Base-by-base conservation (phyloP, 495 filamentous ascomycete genomes). In the Neurospora hispaniola region DNA sequence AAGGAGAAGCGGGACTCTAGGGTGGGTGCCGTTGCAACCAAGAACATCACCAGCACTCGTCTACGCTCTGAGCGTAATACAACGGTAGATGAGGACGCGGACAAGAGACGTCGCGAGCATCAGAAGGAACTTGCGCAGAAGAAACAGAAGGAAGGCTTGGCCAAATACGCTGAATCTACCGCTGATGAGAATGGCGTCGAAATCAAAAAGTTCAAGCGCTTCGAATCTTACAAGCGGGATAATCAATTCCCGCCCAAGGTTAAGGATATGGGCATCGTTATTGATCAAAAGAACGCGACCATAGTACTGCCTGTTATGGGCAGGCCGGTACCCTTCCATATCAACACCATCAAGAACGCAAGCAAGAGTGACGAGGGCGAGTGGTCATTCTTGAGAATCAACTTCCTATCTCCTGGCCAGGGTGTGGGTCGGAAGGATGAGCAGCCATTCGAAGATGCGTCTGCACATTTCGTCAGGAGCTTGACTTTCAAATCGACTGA, bases 181-280 rank as follows among this genome's bases (percentile, higher is more conserved):
- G 90, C 90, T 14, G 92, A 92, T 72, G 88, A 94, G 48, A 97
- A 97, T 78, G 94, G 94, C n/a, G 91, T 91, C 38, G 89, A 93
- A 69, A 88, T 95, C 80, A 98, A 98, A 86, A 94, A 93, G 82
- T 98, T 98, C 85, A 98, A 98, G 84, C 91, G 92, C 44, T 99
- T 98, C 79, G 96, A 98, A 82, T 98, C 96, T 1, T 99, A 99
- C 84, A 99, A 98, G 84, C 90, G 96, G 38, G 96, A 99, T 80
- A 97, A 95, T 76, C 95, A 98, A 78, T 89, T 99, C 69, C 96
- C 96, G 3, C 78, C 86, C 11, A 89, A 88, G 81, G 90, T 97
- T 74, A 90, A 90, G 78, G 94, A 97, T 76, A 85, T 98, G 59
- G 90, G 89, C 38, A 91, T 99, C 69, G 88, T 97, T 48, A 92